phyloP scores from a whole-genome alignment of 2,329 filamentous ascomycete species.

The Cordyceps militaris region DNA sequence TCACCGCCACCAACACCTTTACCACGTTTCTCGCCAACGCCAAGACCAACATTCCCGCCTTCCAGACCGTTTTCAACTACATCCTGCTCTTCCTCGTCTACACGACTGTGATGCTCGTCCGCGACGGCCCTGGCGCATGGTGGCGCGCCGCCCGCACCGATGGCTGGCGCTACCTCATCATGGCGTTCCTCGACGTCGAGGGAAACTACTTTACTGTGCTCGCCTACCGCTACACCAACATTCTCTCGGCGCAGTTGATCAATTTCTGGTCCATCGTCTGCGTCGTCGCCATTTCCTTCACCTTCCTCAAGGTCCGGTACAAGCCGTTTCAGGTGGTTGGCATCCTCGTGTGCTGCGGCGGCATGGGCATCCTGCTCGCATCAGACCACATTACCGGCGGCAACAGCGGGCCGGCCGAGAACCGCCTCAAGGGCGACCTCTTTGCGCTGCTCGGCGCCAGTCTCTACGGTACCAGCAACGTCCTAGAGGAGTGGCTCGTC shows the following conservation, averaged over 20 bases:
- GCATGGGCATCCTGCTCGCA: constrained; percentile 78
- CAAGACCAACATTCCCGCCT: constrained; percentile 79
- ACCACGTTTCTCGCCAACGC: constrained; percentile 60
- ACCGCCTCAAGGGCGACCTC: constrained; percentile 83
- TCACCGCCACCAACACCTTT: constrained; percentile 90
- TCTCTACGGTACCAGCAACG: constrained; percentile 85
- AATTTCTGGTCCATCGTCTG: constrained; percentile 98
- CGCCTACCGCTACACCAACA: constrained; percentile 86
- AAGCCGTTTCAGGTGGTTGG: constrained; percentile 76
- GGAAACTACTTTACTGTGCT: constrained; percentile 98
- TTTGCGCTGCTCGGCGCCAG: constrained; percentile 86
- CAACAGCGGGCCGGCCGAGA: constrained; percentile 59
- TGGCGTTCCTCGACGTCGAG: constrained; percentile 88
- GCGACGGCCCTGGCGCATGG: constrained; percentile 70
- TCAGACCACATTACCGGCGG: constrained; percentile 77
- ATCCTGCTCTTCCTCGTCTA: constrained; percentile 76
- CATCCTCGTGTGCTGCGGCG: constrained; percentile 85
- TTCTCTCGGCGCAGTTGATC: constrained; percentile 87
- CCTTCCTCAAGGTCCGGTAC: constrained; percentile 82
- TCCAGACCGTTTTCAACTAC: constrained; percentile 96
- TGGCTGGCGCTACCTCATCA: constrained; percentile 90
- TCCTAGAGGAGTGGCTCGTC: constrained; percentile 91
- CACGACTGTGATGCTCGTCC: constrained; percentile 69
- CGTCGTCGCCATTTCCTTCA: constrained; percentile 78
- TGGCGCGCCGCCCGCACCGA: constrained; percentile 55